Percentiles rank a stretch among this genome's conserved stretches.
Conservation (phyloP, 306 rosid species). For the Hippophae tibetana region DNA sequence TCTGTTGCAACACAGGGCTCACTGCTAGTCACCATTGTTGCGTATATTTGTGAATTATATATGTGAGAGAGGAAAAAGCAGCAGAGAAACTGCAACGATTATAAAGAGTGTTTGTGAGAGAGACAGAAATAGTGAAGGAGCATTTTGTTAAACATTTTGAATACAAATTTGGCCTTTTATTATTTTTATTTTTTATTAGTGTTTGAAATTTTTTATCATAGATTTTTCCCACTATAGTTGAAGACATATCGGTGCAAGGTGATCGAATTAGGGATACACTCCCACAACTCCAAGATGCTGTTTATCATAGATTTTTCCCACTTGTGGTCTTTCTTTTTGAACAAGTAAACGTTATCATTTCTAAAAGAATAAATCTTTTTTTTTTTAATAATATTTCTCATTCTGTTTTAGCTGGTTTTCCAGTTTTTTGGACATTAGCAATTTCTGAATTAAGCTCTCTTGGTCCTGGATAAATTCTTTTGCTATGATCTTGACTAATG, state of each 20-base stretch:
- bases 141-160: conserved; percentile 15
- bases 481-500: too few species aligned
- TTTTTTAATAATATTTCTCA: too few species aligned
- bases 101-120: background rate
- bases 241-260: conserved; percentile 81
- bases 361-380: too few species aligned
- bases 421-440: too few species aligned
- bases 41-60: background rate
- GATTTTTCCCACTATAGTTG: conserved; percentile 70
- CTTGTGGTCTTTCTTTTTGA: too few species aligned
- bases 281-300: conserved; percentile 62
- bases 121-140: too few species aligned
- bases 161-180: background rate
- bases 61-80: background rate
- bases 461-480: too few species aligned
- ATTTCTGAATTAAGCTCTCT: too few species aligned
- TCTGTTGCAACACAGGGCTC: background rate
- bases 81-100: conserved; percentile 14
- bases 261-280: conserved; percentile 22
- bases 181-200: conserved; percentile 3
- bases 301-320: too few species aligned
- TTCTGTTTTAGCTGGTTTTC: too few species aligned
- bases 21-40: conserved; percentile 15
- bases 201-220: conserved; percentile 27
- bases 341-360: too few species aligned